Base-by-base conservation (phyloP, 2,329 filamentous ascomycete genomes). In the Colletotrichum sp. region DNA sequence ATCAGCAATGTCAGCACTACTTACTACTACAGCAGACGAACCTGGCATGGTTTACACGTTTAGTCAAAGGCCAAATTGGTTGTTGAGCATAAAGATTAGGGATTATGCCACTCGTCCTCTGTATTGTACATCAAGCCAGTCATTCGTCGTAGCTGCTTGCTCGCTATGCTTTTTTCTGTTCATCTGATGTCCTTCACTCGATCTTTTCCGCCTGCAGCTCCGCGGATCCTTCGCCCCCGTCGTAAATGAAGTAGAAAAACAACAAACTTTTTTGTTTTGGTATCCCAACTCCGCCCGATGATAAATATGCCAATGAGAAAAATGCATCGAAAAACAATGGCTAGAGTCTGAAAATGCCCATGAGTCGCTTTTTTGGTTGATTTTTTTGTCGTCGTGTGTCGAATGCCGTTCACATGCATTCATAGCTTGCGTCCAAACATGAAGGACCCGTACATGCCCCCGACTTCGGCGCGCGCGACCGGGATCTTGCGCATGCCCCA, bases 401-500 rank as follows among this genome's bases (percentile, higher is more conserved):
- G 44, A 22, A 52, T n/a, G 36, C 69, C 71, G 36, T 32, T 68
- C 57, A 29, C 44, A 61, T 71, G 72, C 52, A 64, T 52, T 87
- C 84, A 92, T 72, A 92, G 83, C 81, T 90, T 89, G 79, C 90
- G 86, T 80, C 90, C 90, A 85, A 92, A 92, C 91, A 92, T 92
- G 80, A 90, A 92, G 29, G 87, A 90, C 27, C 97, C 97, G 82
- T 99, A 98, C 82, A 98, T 98, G 77, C 95, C 95, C 80, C 98
- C 97, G 30, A 99, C 94, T 84, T 99, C 96, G 69, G 96, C 95
- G 81, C 93, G 92, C 30, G 95, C 95, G 79, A 99, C 93, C n/a
- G 96, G 98, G 57, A 99, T 90, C 87, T 99, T 97, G 78, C 94
- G 90, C 92, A 96, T 96, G 49, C 95, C 95, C 95, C 95, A 96